Conservation (phyloP, 176 grass and related monocot genomes). For the Triticum timopheevii region DNA sequence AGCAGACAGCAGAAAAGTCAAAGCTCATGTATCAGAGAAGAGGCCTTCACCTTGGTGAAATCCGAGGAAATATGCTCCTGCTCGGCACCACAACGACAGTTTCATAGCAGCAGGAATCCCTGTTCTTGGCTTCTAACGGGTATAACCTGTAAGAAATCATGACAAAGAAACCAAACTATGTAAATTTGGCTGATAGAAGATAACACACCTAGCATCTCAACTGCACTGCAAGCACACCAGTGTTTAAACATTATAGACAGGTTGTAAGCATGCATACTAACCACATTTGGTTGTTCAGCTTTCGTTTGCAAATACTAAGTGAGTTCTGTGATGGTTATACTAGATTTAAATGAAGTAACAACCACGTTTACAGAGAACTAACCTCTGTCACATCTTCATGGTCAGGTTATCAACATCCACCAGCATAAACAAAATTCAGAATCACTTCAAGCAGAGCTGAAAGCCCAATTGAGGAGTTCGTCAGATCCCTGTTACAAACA, state of each 20-base stretch:
- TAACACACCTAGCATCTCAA: background rate
- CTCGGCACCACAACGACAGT: background rate
- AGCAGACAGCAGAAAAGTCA: background rate
- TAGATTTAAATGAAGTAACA: background rate
- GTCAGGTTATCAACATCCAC: too few species aligned
- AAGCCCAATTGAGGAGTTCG: too few species aligned
- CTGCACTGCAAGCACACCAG: background rate
- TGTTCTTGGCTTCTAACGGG: background rate
- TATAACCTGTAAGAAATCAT: background rate
- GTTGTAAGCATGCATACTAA: too few species aligned
- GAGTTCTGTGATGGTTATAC: slow-evolving; percentile 70
- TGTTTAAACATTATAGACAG: too few species aligned
- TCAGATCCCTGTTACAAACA: too few species aligned
- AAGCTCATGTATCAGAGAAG: background rate
- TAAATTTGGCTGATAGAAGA: background rate
- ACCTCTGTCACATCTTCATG: slow-evolving; percentile 16
- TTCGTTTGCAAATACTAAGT: too few species aligned
- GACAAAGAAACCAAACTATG: background rate
- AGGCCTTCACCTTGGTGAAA: background rate
- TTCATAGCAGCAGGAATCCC: background rate
- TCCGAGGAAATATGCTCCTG: background rate
- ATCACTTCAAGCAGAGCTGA: too few species aligned
- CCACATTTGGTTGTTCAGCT: too few species aligned
- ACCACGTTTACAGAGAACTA: slow-evolving; percentile 4
- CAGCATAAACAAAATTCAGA: too few species aligned